Base-by-base conservation (phyloP, 306 rosid species). In the Benincasa hispida region DNA sequence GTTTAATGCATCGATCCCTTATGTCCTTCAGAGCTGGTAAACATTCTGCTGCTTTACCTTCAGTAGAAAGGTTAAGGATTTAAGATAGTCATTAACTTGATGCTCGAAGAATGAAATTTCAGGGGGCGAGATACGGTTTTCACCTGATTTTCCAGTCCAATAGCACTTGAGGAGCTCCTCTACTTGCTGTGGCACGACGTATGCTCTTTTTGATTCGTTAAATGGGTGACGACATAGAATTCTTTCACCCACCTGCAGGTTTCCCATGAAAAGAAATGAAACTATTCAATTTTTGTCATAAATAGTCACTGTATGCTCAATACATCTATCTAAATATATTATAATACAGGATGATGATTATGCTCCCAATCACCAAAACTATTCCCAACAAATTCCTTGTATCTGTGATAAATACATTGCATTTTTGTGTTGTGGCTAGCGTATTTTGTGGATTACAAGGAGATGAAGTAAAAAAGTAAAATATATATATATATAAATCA, bases 161-260 rank as follows among this genome's bases (percentile, higher is more conserved):
- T 88, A 95, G 79, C 99, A 95, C 84, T 84, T 89, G 73, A 92
- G 83, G 66, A 95, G 99, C 88, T 92, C 98, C 86, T 92, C 98
- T 72, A 92, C 93, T 35, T 66, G 86, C 84, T 92, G 98, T 24
- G 99, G 99, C 87, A 95, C 98, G 77, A 95, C 99, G 50, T 89
- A 95, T 45, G 99, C 99, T 87, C 99, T 89, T 82, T 95, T 95
- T 57, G 99, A 95, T 85, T 95, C 99, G 77, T 89, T 93, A 63
- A 95, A 95, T 45, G 99, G 99, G 85, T 95, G 99, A 76, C 99
- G 96, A 76, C 98, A 95, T 75, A 95, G 79, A 74, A 90, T 89
- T 77, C 99, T 80, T 81, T 92, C 97, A 76, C 99, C 99, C 7
- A 88, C 98, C 99, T 95, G 88, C 68, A 80, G 32, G 54, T 60